Evolutionary conservation across 768 basidiomycete species (phyloP), one percentile per base, ranked within the genome.

Genomic region (Pulveroboletus ravenelii): DNA sequence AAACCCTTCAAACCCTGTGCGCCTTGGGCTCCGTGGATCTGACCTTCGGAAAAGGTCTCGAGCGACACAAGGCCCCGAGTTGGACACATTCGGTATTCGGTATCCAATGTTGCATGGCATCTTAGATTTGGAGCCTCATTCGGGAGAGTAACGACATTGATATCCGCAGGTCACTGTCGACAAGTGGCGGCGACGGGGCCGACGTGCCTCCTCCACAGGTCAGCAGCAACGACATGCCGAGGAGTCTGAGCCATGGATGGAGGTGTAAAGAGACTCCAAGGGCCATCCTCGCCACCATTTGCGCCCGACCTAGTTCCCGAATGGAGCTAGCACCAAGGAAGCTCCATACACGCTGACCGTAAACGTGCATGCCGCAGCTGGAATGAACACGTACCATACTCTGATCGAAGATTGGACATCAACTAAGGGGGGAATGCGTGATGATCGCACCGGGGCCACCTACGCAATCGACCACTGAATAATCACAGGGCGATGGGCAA

Each of bases 381-480:
- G n/a, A 15, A 20, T 4, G 15, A 17, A 27, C 20, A n/a, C 25
- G 20, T 3, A 6, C 29, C 20, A 10, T 23, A 18, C 6, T 29
- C 10, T 27, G 14, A n/a, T 41, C 3, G 34, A 36, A 8, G 23
- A 34, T 53, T 32, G 45, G 18, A 32, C n/a, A 41, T 58, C 18
- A 10, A 25, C n/a, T n/a, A n/a, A 10, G 6, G 30, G 10, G n/a
- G 20, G 20, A 23, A 6, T 39, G 57, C 57, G 47, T 49, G 45
- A 41, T 50, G 41, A 50, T 60, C 57, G 47, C 30, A 36, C 17
- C 39, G 25, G 40, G 20, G 30, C 41, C 29, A 34, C 15, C 25
- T 14, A 2, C 13, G 32, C 13, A 14, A n/a, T 25, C 17, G n/a
- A 20, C 15, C 27, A 12, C 18, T 25, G 31, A 14, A 37, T n/a